Conservation (phyloP, 202 grass and related monocot species). For the Schoenoplectus triqueter region DNA sequence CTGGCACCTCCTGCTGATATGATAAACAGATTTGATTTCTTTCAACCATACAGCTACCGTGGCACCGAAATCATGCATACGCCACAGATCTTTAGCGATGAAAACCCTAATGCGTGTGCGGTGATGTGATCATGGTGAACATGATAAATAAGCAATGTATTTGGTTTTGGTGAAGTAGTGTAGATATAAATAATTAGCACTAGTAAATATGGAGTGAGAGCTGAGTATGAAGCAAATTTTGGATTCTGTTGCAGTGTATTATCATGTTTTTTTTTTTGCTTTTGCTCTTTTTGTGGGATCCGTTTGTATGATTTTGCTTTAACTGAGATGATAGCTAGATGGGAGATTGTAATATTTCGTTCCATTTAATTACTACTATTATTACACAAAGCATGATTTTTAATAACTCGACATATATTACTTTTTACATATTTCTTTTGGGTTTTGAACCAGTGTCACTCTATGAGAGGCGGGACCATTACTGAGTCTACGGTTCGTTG, state of each 20-base stretch:
- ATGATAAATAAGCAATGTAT: conserved; percentile 18
- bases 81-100: conserved; percentile 89
- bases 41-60: conserved; percentile 29
- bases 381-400: not conserved
- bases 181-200: conserved; percentile 31
- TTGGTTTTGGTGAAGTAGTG: conserved; percentile 10
- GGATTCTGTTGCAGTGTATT: not conserved
- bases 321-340: not conserved
- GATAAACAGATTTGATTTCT: conserved; percentile 39
- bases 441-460: no score
- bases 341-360: not conserved
- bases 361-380: not conserved
- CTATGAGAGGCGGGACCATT: no score
- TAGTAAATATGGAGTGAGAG: conserved; percentile 25
- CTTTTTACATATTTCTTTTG: no score
- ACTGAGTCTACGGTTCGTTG: no score
- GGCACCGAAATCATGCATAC: conserved; percentile 40
- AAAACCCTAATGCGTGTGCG: conserved; percentile 86
- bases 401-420: not conserved
- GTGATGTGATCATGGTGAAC: conserved; percentile 55
- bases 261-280: no score
- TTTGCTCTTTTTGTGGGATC: not conserved
- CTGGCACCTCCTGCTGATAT: not conserved
- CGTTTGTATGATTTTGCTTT: not conserved
- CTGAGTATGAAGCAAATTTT: conserved; percentile 25